A percentile compares a stretch with the other conserved stretches of the same genome.
Conservation (phyloP, 139 green algal genomes). For the Nannochloris sp. region DNA sequence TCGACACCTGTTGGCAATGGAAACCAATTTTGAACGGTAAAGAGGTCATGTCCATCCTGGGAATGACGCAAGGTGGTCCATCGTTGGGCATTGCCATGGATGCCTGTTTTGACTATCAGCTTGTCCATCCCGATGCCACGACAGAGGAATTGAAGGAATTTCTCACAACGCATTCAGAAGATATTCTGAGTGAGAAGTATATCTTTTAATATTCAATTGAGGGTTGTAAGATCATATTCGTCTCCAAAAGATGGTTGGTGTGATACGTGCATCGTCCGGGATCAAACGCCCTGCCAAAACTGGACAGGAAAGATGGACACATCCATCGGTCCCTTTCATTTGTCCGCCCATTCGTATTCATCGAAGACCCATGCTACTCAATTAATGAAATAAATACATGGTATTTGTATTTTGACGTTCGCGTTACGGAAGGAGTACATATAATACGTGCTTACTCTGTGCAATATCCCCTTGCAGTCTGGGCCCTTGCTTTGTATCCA, state of each 20-base stretch:
- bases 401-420: too few relatives aligned
- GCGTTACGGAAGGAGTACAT: too few relatives aligned
- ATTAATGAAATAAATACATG: too few relatives aligned
- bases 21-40: slow-evolving; percentile 64
- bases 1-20: slow-evolving; percentile 54
- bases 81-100: slow-evolving; percentile 44
- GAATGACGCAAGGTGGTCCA: slow-evolving; percentile 46
- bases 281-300: too few relatives aligned
- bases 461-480: too few relatives aligned
- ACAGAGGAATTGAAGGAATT: slow-evolving; percentile 32
- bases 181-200: background rate
- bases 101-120: slow-evolving; percentile 62
- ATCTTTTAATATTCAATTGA: slow-evolving; percentile 1
- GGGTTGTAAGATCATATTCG: background rate
- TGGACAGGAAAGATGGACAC: too few relatives aligned
- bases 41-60: slow-evolving; percentile 38
- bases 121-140: slow-evolving; percentile 45
- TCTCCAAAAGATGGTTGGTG: background rate
- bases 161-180: slow-evolving; percentile 8
- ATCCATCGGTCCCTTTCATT: too few relatives aligned
- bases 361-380: too few relatives aligned
- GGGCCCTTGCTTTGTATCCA: too few relatives aligned
- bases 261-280: too few relatives aligned
- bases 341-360: too few relatives aligned
- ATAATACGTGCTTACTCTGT: too few relatives aligned